These are phyloP conservation scores for Skeletonema costatum DNA, from an alignment of 108 stramenopile species.

Conservation along the genomic window DNA sequence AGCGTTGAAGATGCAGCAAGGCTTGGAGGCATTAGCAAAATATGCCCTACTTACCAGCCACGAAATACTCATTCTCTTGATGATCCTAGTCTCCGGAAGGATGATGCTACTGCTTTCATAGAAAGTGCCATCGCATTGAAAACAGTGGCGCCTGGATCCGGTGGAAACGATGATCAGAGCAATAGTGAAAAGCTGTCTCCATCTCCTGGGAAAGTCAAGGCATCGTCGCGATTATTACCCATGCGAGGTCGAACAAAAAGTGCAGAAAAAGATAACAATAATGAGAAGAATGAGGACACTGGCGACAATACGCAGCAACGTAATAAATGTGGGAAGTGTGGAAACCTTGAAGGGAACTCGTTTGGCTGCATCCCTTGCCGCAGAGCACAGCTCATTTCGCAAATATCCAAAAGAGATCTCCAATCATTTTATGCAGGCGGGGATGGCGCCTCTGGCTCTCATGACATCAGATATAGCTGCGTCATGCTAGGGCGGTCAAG, in stretches of 20 bases:
- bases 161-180: background rate
- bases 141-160: slow-evolving; percentile 39
- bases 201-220: slow-evolving; percentile 14
- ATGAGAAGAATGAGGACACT: background rate
- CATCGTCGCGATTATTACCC: slow-evolving; percentile 20
- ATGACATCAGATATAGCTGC: background rate
- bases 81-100: slow-evolving; percentile 59
- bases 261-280: slow-evolving; percentile 8
- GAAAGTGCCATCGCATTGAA: slow-evolving; percentile 70
- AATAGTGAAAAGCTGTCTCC: slow-evolving; percentile 2
- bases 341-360: slow-evolving; percentile 50
- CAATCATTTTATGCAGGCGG: slow-evolving; percentile 6
- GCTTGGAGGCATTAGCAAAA: background rate
- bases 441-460: slow-evolving; percentile 15
- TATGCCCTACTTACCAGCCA: slow-evolving; percentile 41
- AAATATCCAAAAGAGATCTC: slow-evolving; percentile 56
- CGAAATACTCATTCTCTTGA: slow-evolving; percentile 40
- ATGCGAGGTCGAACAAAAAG: slow-evolving; percentile 38
- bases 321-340: slow-evolving; percentile 72
- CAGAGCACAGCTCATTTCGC: slow-evolving; percentile 63
- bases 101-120: slow-evolving; percentile 73
- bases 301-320: slow-evolving; percentile 3
- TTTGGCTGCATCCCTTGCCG: slow-evolving; percentile 74
- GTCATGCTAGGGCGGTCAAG: slow-evolving; percentile 65
- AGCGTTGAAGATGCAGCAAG: background rate